Evolutionary conservation across 441 rosid species (phyloP).

Genomic region (Eruca vesicaria): DNA sequence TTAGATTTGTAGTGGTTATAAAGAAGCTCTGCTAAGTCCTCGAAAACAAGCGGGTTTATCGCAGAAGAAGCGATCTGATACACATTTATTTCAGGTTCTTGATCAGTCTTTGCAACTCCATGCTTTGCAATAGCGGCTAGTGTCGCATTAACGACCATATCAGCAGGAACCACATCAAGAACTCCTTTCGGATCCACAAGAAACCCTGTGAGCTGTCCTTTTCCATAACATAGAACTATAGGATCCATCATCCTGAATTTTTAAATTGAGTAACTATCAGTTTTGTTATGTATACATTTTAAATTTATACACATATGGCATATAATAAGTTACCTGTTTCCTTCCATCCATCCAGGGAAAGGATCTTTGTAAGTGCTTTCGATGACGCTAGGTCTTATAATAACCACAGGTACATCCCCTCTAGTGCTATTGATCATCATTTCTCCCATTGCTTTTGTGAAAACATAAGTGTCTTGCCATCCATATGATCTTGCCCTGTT

Average conservation of each 20-base stretch:
- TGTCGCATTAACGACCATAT: conserved; percentile 92
- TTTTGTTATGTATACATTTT: not conserved
- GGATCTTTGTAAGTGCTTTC: conserved; percentile 92
- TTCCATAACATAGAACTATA: conserved; percentile 78
- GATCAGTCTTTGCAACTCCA: conserved; percentile 38
- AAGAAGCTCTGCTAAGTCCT: conserved; percentile 64
- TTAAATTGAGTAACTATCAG: not conserved
- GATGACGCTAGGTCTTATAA: conserved; percentile 82
- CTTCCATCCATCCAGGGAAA: conserved; percentile 99
- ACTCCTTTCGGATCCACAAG: conserved; percentile 81
- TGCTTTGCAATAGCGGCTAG: conserved; percentile 92
- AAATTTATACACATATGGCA: not conserved
- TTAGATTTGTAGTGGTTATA: conserved; percentile 70
- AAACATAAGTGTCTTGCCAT: conserved; percentile 96
- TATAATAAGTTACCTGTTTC: conserved; percentile 55
- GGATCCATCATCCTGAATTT: conserved; percentile 94
- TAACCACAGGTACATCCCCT: conserved; percentile 77
- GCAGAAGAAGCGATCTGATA: conserved; percentile 93
- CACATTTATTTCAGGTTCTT: conserved; percentile 62
- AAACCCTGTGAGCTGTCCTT: conserved; percentile 90
- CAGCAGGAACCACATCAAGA: conserved; percentile 93
- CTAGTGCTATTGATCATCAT: conserved; percentile 76
- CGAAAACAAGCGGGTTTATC: conserved; percentile 72
- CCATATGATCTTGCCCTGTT: conserved; percentile 84
- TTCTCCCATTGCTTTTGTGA: conserved; percentile 98